phyloP scores from a whole-genome alignment of 2,329 filamentous ascomycete species.

The Arthrinium phaeospermum region DNA sequence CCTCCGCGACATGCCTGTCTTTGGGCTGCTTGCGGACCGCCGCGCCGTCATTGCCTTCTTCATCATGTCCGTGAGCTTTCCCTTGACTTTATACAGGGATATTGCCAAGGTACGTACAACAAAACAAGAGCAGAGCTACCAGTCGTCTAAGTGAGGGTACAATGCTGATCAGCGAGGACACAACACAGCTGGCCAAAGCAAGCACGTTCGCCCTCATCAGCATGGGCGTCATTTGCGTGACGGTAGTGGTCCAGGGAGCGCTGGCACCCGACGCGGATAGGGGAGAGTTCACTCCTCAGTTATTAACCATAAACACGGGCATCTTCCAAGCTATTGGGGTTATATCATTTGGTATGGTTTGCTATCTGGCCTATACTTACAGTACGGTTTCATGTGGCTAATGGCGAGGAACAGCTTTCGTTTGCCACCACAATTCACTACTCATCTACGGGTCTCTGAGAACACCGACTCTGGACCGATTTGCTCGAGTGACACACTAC shows the following conservation, averaged over 20 bases:
- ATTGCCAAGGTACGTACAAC: constrained; percentile 80
- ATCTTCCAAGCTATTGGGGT: constrained; percentile 97
- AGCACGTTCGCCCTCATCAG: constrained; percentile 91
- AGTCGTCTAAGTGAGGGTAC: background rate
- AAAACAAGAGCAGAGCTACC: constrained; percentile 33
- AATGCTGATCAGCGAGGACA: background rate
- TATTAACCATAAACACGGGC: constrained; percentile 82
- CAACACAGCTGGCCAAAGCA: constrained; percentile 83
- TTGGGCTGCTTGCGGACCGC: constrained; percentile 83
- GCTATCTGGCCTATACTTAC: background rate
- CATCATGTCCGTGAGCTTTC: constrained; percentile 84
- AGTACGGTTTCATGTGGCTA: constrained; percentile 35
- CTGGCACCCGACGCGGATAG: constrained; percentile 73
- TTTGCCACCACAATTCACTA: constrained; percentile 91
- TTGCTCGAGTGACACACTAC: constrained; percentile 90
- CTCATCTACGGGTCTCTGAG: constrained; percentile 95
- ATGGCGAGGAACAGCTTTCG: constrained; percentile 56
- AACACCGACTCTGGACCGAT: constrained; percentile 94
- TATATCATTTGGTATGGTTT: constrained; percentile 84
- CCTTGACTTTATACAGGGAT: constrained; percentile 90
- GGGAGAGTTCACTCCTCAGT: constrained; percentile 71
- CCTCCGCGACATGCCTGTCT: constrained; percentile 72
- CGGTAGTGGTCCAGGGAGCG: constrained; percentile 84
- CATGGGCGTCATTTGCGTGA: constrained; percentile 89
- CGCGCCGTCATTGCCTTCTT: constrained; percentile 88